Conservation (phyloP, 108 stramenopile genomes). For the Nitzschia inconspicua region DNA sequence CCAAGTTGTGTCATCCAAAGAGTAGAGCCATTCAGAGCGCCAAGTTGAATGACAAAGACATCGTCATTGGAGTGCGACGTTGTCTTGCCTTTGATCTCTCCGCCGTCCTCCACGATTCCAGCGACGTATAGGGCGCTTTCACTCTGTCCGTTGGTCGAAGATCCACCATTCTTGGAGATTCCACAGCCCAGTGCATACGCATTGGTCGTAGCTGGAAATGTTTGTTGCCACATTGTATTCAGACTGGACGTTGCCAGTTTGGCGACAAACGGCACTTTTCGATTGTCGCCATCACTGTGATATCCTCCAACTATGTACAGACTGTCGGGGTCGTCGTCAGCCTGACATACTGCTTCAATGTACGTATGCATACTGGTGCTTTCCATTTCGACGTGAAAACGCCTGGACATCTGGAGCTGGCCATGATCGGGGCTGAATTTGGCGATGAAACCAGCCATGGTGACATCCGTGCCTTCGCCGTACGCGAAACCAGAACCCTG, state of each 20-base stretch:
- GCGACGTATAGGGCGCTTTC: constrained; percentile 18
- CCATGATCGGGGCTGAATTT: constrained; percentile 18
- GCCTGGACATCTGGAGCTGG: not conserved
- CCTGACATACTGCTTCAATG: constrained; percentile 19
- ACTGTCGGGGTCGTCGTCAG: not conserved
- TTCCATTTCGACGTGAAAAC: not conserved
- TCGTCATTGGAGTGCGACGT: constrained; percentile 24
- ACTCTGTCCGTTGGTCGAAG: not conserved
- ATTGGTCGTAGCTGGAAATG: constrained; percentile 2
- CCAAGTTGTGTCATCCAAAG: constrained; percentile 40
- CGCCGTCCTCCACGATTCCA: constrained; percentile 24
- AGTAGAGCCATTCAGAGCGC: constrained; percentile 20
- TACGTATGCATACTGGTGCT: constrained; percentile 4
- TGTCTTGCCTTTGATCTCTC: constrained; percentile 1
- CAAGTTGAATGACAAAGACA: constrained; percentile 28
- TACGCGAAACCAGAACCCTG: constrained; percentile 9
- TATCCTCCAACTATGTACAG: constrained; percentile 17
- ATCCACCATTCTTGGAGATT: constrained; percentile 5
- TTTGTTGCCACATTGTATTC: constrained; percentile 20
- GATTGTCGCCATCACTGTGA: not conserved
- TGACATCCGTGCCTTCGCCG: not conserved
- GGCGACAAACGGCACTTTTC: constrained; percentile 5
- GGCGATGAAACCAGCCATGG: constrained; percentile 18
- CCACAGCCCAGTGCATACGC: constrained; percentile 23
- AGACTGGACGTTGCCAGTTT: constrained; percentile 16